Percentiles rank a stretch among this genome's conserved stretches.
Evolutionary conservation across 139 green algal genomes (phyloP).

Genomic region (Desmodesmus armatus): DNA sequence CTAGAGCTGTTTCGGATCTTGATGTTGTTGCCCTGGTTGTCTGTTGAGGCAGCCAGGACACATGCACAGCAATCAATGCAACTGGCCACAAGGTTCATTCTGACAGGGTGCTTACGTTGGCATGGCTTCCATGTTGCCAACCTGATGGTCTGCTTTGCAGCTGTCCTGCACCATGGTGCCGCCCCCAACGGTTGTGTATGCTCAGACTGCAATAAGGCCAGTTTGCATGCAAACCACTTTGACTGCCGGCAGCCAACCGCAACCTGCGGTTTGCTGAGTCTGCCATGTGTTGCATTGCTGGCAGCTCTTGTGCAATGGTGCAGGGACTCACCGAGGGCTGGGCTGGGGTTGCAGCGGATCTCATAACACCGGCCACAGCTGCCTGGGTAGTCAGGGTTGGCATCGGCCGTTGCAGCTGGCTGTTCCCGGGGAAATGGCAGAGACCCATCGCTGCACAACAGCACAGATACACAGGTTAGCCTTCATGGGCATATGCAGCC

Average conservation of each 20-base stretch:
- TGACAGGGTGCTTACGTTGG: not conserved
- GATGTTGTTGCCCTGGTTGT: slow-evolving; percentile 10
- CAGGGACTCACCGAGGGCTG: slow-evolving; percentile 18
- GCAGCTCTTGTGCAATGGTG: not conserved
- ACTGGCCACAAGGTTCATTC: too few relatives aligned
- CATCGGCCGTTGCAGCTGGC: slow-evolving; percentile 13
- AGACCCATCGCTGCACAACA: not conserved
- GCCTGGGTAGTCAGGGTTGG: slow-evolving; percentile 33
- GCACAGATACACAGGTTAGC: not conserved
- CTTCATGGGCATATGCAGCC: not conserved
- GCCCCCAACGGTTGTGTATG: not conserved
- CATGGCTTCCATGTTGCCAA: not conserved
- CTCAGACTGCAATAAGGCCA: not conserved
- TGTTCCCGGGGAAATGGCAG: not conserved
- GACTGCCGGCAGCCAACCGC: too few relatives aligned
- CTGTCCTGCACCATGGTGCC: not conserved
- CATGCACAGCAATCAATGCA: not conserved
- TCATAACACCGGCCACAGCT: slow-evolving; percentile 40
- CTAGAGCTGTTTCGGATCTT: slow-evolving; percentile 27
- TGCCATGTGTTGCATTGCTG: not conserved
- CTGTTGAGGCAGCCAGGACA: not conserved
- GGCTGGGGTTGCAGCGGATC: slow-evolving; percentile 30
- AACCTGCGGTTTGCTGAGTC: not conserved
- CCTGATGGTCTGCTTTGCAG: not conserved
- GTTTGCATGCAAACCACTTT: too few relatives aligned